These are phyloP conservation scores for Calycina marina DNA, from an alignment of 2,329 filamentous ascomycete genomes.

Conservation along the genomic window DNA sequence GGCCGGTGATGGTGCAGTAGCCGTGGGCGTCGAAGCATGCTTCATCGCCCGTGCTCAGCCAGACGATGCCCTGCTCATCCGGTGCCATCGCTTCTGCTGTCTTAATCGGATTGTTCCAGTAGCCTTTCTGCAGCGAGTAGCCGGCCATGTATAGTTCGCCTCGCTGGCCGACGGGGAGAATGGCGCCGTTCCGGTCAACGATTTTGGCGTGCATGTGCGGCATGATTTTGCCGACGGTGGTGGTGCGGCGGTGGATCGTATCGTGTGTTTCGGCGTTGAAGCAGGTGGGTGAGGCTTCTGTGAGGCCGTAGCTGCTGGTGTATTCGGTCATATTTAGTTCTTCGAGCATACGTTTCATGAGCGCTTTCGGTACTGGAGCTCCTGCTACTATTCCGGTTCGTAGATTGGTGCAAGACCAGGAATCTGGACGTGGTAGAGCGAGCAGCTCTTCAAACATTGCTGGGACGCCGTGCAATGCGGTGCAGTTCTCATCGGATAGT, in stretches of 20 bases:
- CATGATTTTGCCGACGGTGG: conserved; percentile 62
- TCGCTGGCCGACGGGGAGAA: conserved; percentile 36
- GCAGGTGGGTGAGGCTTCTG: conserved; percentile 65
- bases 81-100: conserved; percentile 18
- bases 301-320: conserved; percentile 38
- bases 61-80: conserved; percentile 28
- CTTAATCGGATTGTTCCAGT: conserved; percentile 39
- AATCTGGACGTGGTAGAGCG: conserved; percentile 11
- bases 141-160: conserved; percentile 53
- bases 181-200: conserved; percentile 37
- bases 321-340: conserved; percentile 59
- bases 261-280: conserved; percentile 71
- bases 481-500: conserved; percentile 52
- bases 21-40: conserved; percentile 71
- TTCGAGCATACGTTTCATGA: conserved; percentile 59
- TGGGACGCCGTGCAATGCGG: conserved; percentile 66
- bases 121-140: conserved; percentile 43
- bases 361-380: conserved; percentile 56
- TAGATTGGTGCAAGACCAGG: conserved; percentile 30
- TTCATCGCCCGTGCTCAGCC: conserved; percentile 93
- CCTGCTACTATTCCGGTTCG: conserved; percentile 70
- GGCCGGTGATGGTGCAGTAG: conserved; percentile 76
- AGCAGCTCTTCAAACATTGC: conserved; percentile 42
- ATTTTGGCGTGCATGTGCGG: conserved; percentile 65
- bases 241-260: conserved; percentile 47